Evolutionary conservation across 2,329 filamentous ascomycete genomes (phyloP).

Genomic region (Delphinella strobiligena): DNA sequence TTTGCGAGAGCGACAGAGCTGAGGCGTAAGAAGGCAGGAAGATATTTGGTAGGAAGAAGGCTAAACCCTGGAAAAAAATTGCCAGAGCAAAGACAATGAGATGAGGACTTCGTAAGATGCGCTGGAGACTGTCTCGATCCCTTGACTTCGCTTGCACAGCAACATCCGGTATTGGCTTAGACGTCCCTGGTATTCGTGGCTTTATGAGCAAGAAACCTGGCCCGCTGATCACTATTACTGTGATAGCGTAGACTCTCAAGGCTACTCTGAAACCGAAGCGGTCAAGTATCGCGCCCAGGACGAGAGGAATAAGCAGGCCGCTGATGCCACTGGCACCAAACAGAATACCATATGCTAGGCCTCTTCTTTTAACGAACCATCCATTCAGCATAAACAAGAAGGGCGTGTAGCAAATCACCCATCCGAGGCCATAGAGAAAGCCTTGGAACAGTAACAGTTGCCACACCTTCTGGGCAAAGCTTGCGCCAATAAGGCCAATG

Average conservation of each 20-base stretch:
- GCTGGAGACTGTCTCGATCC: constrained; percentile 24
- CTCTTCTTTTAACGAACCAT: constrained; percentile 16
- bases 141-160: constrained; percentile 11
- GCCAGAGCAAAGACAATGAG: constrained; percentile 23
- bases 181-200: constrained; percentile 19
- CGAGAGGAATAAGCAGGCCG: constrained; percentile 16
- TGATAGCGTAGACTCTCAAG: constrained; percentile 14
- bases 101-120: constrained; percentile 19
- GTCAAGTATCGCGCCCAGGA: constrained; percentile 11
- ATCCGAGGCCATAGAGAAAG: constrained; percentile 44
- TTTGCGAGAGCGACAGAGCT: constrained; percentile 15
- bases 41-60: constrained; percentile 28
- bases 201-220: constrained; percentile 23
- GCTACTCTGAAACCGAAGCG: constrained; percentile 16
- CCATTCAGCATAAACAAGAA: constrained; percentile 20
- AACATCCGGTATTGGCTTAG: constrained; percentile 9
- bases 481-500: constrained; percentile 14
- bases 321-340: constrained; percentile 15
- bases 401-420: constrained; percentile 31
- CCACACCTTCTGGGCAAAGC: constrained; percentile 38
- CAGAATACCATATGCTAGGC: constrained; percentile 17
- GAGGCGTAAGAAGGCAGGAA: constrained; percentile 26
- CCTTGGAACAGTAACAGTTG: constrained; percentile 51
- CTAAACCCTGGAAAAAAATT: constrained; percentile 26
- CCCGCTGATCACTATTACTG: constrained; percentile 17